These are phyloP conservation scores for Schizochytrium sp. DNA, from an alignment of 108 stramenopile genomes.

Conservation along the genomic window DNA sequence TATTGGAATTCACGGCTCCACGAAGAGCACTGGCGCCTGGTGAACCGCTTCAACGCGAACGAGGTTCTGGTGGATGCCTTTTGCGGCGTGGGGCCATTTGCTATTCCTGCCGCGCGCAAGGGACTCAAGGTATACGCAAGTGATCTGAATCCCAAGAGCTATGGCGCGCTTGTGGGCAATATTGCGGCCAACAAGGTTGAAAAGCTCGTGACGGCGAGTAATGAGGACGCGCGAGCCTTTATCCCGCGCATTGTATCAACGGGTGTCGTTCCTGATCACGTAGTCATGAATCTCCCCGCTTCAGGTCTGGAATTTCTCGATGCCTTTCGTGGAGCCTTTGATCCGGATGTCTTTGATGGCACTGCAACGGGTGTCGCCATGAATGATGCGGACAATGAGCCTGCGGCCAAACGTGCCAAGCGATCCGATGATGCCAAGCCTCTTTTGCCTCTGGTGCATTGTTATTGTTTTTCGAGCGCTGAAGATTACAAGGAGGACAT, in stretches of 20 bases:
- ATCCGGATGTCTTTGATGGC: not conserved
- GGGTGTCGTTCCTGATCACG: conserved; percentile 61
- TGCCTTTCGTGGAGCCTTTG: conserved; percentile 63
- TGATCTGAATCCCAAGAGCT: conserved; percentile 83
- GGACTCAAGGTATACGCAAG: conserved; percentile 61
- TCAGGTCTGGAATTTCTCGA: conserved; percentile 82
- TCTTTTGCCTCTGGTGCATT: conserved; percentile 34
- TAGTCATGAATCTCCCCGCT: conserved; percentile 92
- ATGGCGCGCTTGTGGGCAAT: conserved; percentile 65
- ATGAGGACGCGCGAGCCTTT: conserved; percentile 77
- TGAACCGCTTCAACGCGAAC: conserved; percentile 51
- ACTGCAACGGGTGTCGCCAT: not conserved
- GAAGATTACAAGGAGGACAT: conserved; percentile 19
- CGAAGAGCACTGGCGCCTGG: conserved; percentile 75
- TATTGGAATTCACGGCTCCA: conserved; percentile 93
- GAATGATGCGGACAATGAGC: not conserved
- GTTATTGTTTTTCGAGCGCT: conserved; percentile 46
- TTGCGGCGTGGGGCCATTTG: conserved; percentile 95
- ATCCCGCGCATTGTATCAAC: conserved; percentile 46
- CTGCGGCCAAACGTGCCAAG: not conserved
- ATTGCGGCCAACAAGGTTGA: conserved; percentile 67
- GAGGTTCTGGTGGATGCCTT: conserved; percentile 78
- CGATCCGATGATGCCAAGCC: not conserved
- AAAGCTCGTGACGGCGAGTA: conserved; percentile 48
- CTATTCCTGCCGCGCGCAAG: conserved; percentile 66